These are phyloP conservation scores for Cyberlindnera misumaiensis DNA, from an alignment of 805 yeast species.

Conservation along the genomic window DNA sequence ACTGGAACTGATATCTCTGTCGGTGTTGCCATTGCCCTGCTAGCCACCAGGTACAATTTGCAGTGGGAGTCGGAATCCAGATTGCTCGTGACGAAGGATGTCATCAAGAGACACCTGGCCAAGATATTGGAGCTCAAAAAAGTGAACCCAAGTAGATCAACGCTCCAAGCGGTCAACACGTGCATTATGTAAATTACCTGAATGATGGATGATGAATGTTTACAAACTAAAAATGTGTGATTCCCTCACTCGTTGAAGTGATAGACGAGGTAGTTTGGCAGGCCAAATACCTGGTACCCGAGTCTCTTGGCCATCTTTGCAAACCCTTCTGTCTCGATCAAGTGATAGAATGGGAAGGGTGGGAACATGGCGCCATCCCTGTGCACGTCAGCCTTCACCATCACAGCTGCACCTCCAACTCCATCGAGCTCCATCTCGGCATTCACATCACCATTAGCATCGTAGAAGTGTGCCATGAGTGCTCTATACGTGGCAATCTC, in stretches of 20 bases:
- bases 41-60: slow-evolving; percentile 39
- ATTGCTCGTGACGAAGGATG: slow-evolving; percentile 37
- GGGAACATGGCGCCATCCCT: slow-evolving; percentile 99
- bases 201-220: too few species aligned
- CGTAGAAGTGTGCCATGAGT: slow-evolving; percentile 85
- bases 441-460: slow-evolving; percentile 50
- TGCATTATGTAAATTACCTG: slow-evolving; percentile 47
- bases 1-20: slow-evolving; percentile 61
- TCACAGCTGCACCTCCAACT: slow-evolving; percentile 94
- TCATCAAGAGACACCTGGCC: slow-evolving; percentile 50
- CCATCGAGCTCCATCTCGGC: slow-evolving; percentile 88
- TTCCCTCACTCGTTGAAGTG: slow-evolving; percentile 68
- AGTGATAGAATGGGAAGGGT: slow-evolving; percentile 92
- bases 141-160: slow-evolving; percentile 71
- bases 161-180: slow-evolving; percentile 64
- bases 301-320: slow-evolving; percentile 96
- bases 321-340: slow-evolving; percentile 97
- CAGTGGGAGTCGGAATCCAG: slow-evolving; percentile 30
- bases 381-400: slow-evolving; percentile 96
- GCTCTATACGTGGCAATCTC: slow-evolving; percentile 94
- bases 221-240: too few species aligned
- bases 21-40: slow-evolving; percentile 47
- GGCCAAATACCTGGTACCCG: slow-evolving; percentile 85
- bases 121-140: slow-evolving; percentile 39
- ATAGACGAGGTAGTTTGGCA: slow-evolving; percentile 90